These are phyloP conservation scores for Pilasporangium apinafurcum DNA, from an alignment of 352 stramenopile genomes.

Conservation along the genomic window DNA sequence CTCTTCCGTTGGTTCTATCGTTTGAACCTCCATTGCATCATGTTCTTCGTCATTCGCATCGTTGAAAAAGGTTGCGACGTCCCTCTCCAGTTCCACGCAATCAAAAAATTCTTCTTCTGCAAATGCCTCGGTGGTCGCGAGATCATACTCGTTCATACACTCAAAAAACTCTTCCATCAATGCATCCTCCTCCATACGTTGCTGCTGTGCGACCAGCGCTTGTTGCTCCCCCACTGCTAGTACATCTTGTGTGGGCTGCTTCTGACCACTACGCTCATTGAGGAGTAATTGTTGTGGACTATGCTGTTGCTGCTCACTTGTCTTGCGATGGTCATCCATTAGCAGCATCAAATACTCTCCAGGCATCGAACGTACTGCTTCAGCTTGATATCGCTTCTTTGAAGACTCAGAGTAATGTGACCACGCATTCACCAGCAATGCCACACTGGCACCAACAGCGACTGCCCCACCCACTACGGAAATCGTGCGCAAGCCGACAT, in stretches of 20 bases:
- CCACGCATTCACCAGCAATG: constrained; percentile 74
- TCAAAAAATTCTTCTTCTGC: constrained; percentile 86
- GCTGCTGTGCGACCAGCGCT: constrained; percentile 22
- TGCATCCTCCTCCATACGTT: constrained; percentile 37
- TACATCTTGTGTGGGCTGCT: constrained; percentile 6
- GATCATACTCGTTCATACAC: constrained; percentile 53
- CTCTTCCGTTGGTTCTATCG: not conserved
- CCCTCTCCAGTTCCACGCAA: constrained; percentile 60
- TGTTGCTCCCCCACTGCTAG: constrained; percentile 9
- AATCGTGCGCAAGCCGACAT: constrained; percentile 36
- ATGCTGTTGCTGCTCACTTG: constrained; percentile 9
- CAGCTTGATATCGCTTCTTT: constrained; percentile 55
- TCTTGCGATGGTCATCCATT: constrained; percentile 44
- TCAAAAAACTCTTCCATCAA: constrained; percentile 86
- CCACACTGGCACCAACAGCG: constrained; percentile 68
- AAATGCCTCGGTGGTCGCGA: constrained; percentile 45
- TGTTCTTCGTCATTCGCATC: constrained; percentile 12
- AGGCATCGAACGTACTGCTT: constrained; percentile 68
- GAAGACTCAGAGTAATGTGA: constrained; percentile 73
- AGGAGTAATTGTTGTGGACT: no score
- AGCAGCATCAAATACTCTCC: constrained; percentile 61
- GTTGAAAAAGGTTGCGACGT: constrained; percentile 41
- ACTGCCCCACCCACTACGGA: constrained; percentile 73
- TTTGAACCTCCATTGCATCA: not conserved
- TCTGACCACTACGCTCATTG: not conserved